Evolutionary conservation across 177 flowering plant species (phyloP), one percentile per base, ranked within the genome.

Genomic region (Vitis hybrid): DNA sequence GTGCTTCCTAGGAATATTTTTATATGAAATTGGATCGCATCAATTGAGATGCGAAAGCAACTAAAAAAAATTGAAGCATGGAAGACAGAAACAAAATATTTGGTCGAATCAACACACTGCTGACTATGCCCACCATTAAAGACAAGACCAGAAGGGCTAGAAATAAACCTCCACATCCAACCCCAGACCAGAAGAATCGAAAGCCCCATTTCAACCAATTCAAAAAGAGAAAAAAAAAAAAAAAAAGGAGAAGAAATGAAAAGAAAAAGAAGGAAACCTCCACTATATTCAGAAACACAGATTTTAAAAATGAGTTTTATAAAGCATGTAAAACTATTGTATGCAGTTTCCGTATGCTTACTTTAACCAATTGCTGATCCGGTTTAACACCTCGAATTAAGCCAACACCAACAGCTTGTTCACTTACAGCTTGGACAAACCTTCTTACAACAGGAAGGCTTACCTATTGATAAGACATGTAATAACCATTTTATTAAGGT

Each of bases 291-390:
- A 39, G 45, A 39, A 39, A 7, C 45, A 39, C 7, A 39, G 45
- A 39, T 39, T 39, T 5, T 39, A 53, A 53, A 26, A 53, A 15
- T 14, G 16, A 14, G 56, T 14, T 53, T 3, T 13, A 4, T 53
- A 53, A 13, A 53, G 16, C 56, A 26, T 26, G 56, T 16, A 53
- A 53, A 53, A 15, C 16, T 13, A 12, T 53, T 14, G 15, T 53
- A 53, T 53, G 56, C 29, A 26, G 29, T 39, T 39, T n/a, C 22
- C 13, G 14, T 50, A 45, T 45, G 13, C 76, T 48, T 80, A 93
- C 99, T 88, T 95, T 95, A 55, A 95, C 99, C 76, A 95, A 77
- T 74, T 95, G 99, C 73, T 95, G 99, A 83, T 95, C 98, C 57
- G 99, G 99, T 69, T 50, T 91, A 67, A 95, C 99, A 56, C 99